Evolutionary conservation across 306 rosid species (phyloP).

Genomic region (Biancaea sappan): DNA sequence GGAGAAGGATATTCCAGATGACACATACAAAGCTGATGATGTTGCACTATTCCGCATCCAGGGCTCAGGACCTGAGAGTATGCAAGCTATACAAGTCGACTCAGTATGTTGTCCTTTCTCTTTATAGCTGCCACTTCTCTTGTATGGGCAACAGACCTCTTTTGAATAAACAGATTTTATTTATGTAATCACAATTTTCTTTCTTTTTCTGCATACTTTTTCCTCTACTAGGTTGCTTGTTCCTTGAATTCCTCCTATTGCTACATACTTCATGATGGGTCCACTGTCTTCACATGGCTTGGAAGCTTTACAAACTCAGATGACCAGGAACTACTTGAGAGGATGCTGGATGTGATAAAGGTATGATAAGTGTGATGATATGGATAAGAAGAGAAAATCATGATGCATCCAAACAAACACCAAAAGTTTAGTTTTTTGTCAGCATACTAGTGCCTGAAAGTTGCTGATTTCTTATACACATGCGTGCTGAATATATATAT

Average conservation of each 20-base stretch:
- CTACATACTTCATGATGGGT: constrained; percentile 74
- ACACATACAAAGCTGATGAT: constrained; percentile 78
- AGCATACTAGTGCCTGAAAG: constrained; percentile 31
- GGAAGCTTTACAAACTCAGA: constrained; percentile 77
- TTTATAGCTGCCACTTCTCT: constrained; percentile 13
- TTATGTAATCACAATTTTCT: constrained; percentile 16
- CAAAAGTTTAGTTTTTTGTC: not conserved
- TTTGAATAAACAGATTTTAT: constrained; percentile 15
- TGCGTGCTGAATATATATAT: constrained; percentile 20
- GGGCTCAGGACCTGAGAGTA: constrained; percentile 94
- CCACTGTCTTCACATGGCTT: constrained; percentile 75
- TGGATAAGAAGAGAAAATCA: constrained; percentile 22
- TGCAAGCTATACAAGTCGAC: constrained; percentile 99
- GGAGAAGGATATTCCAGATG: constrained; percentile 77
- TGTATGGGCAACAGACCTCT: constrained; percentile 22
- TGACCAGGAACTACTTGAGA: constrained; percentile 80
- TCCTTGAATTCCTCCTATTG: constrained; percentile 95
- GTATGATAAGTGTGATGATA: constrained; percentile 43
- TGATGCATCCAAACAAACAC: constrained; percentile 16
- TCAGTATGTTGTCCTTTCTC: constrained; percentile 51
- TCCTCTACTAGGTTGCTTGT: constrained; percentile 66
- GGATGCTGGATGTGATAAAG: constrained; percentile 93
- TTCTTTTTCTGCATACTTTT: constrained; percentile 13
- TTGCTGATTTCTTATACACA: not conserved
- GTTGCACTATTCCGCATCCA: constrained; percentile 91